Percentiles rank a stretch among this genome's conserved stretches.
phyloP scores from a whole-genome alignment of 106 monocot genomes.

The Chionographis japonica region DNA sequence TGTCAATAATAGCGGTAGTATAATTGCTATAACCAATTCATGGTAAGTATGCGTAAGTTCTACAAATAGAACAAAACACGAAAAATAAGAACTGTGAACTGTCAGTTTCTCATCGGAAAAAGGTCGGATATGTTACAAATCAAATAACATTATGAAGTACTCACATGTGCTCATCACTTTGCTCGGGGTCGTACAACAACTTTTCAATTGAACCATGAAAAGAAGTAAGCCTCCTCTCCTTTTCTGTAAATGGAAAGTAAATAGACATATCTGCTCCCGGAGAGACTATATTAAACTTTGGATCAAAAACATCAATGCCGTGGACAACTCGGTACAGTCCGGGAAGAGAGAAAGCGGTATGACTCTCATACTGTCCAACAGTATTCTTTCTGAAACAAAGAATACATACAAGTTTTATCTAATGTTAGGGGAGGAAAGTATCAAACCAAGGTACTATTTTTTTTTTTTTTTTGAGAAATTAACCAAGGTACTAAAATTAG shows the following conservation, averaged over 20 bases:
- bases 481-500: too few relatives aligned
- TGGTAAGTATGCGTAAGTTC: too few relatives aligned
- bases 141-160: conserved; percentile 10
- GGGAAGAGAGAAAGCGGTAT: conserved; percentile 85
- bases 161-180: conserved; percentile 83
- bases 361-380: conserved; percentile 96
- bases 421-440: too few relatives aligned
- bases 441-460: too few relatives aligned
- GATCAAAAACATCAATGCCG: conserved; percentile 96
- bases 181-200: conserved; percentile 61
- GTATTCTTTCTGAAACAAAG: conserved; percentile 73
- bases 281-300: conserved; percentile 97
- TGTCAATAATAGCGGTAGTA: too few relatives aligned
- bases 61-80: too few relatives aligned
- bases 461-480: too few relatives aligned
- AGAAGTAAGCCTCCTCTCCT: conserved; percentile 75
- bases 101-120: neutral
- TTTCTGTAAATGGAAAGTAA: conserved; percentile 81
- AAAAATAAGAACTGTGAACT: too few relatives aligned
- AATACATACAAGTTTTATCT: neutral
- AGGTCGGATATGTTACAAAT: neutral
- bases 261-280: conserved; percentile 87
- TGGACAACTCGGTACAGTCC: conserved; percentile 85
- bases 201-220: conserved; percentile 81
- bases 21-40: too few relatives aligned